A percentile compares a stretch with the other conserved stretches of the same genome.
Conservation (phyloP, 2,329 filamentous ascomycete genomes). For the Nothophaeocryptopus gaeumannii region DNA sequence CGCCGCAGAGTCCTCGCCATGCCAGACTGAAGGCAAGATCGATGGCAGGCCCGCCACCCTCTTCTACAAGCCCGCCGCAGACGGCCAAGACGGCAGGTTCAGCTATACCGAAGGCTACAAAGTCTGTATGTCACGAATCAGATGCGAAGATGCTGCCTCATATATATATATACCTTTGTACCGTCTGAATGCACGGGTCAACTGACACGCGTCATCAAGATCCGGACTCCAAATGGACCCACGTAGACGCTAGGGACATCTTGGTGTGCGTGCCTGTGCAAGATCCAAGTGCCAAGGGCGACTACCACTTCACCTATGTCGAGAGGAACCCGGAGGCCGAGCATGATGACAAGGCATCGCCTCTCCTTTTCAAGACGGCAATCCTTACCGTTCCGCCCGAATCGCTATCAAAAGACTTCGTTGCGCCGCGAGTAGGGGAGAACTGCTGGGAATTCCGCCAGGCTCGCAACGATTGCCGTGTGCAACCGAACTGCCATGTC, state of each 20-base stretch:
- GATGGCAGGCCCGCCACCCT: constrained; percentile 29
- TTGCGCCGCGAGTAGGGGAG: constrained; percentile 16
- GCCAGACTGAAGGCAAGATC: constrained; percentile 24
- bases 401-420: constrained; percentile 23
- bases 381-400: constrained; percentile 26
- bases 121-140: constrained; percentile 17
- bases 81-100: constrained; percentile 19
- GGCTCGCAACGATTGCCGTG: constrained; percentile 3
- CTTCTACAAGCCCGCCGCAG: constrained; percentile 23
- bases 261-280: constrained; percentile 23
- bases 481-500: constrained; percentile 37
- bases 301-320: constrained; percentile 27
- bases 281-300: constrained; percentile 8
- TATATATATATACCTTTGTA: no score
- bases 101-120: constrained; percentile 25
- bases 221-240: constrained; percentile 18
- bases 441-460: constrained; percentile 23
- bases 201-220: constrained; percentile 8
- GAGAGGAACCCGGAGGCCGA: constrained; percentile 20
- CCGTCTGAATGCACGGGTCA: background rate
- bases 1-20: constrained; percentile 18
- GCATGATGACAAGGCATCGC: constrained; percentile 18
- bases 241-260: constrained; percentile 23
- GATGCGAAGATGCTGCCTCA: background rate
- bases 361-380: constrained; percentile 22